Evolutionary conservation across 2,329 filamentous ascomycete species (phyloP).

Genomic region (Alternaria triticina): DNA sequence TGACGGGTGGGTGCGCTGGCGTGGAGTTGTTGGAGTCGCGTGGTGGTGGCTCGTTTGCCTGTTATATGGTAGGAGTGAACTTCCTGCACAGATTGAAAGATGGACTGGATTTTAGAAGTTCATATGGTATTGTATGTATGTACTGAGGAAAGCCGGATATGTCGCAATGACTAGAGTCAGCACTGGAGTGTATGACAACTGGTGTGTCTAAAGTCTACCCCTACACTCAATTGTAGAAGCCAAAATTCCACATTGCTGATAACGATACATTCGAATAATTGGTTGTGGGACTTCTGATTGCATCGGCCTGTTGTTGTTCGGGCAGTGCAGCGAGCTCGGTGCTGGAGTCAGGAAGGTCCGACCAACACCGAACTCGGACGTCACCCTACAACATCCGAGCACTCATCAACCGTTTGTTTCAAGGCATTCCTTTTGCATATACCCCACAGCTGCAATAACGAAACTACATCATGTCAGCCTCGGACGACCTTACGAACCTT

Average conservation of each 20-base stretch:
- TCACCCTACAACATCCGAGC: not conserved
- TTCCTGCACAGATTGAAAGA: too few relatives aligned
- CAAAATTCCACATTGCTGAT: not conserved
- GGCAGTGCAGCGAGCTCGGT: not conserved
- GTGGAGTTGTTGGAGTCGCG: not conserved
- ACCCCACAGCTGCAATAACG: not conserved
- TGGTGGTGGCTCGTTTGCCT: not conserved
- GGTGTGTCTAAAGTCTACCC: too few relatives aligned
- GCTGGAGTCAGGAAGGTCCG: not conserved
- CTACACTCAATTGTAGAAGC: not conserved
- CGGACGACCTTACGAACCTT: slow-evolving; percentile 28
- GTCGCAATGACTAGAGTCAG: too few relatives aligned
- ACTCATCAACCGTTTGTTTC: not conserved
- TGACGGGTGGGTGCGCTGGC: not conserved
- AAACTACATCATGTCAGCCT: slow-evolving; percentile 24
- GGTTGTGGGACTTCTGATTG: not conserved
- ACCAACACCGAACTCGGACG: not conserved
- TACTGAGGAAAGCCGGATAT: too few relatives aligned
- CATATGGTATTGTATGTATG: too few relatives aligned
- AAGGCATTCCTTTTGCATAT: not conserved
- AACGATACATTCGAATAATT: too few relatives aligned
- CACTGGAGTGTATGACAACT: too few relatives aligned
- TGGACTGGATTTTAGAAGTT: too few relatives aligned
- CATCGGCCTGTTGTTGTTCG: not conserved
- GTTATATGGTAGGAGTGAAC: too few relatives aligned